A percentile compares a stretch with the other conserved stretches of the same genome.
Evolutionary conservation across 306 rosid genomes (phyloP).

Genomic region (Abrus pulchellus): DNA sequence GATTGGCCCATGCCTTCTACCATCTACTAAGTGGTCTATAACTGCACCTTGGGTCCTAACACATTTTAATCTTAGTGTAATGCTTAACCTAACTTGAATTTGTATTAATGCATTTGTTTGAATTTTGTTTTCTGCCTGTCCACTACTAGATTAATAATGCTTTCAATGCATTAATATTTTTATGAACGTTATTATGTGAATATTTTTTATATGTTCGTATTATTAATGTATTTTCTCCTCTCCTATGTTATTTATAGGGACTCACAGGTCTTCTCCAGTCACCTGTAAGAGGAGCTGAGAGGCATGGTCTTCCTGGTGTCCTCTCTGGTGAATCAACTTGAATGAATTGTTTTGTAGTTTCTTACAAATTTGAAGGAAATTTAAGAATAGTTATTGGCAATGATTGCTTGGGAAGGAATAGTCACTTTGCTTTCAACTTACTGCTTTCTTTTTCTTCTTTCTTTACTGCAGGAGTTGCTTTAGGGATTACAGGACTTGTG

Average conservation of each 20-base stretch:
- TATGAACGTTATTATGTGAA: neutral
- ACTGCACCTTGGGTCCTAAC: too few species aligned
- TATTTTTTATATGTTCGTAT: neutral
- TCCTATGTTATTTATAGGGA: constrained; percentile 67
- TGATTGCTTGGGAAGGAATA: constrained; percentile 24
- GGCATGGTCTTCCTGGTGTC: constrained; percentile 98
- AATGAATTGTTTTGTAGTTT: constrained; percentile 28
- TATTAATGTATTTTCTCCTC: constrained; percentile 22
- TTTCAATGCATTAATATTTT: neutral
- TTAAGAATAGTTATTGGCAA: constrained; percentile 3
- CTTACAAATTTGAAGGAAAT: constrained; percentile 31
- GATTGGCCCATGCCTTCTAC: too few species aligned
- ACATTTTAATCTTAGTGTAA: neutral
- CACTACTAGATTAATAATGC: neutral
- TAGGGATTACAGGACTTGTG: constrained; percentile 91
- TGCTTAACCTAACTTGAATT: neutral
- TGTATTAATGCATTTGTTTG: constrained; percentile 2
- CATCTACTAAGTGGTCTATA: too few species aligned
- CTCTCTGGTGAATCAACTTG: constrained; percentile 70
- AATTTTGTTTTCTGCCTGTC: neutral
- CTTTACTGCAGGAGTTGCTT: constrained; percentile 78
- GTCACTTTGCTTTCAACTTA: constrained; percentile 21
- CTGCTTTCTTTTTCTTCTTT: constrained; percentile 9
- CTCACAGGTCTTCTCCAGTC: constrained; percentile 98
- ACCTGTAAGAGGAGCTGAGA: constrained; percentile 94